Evolutionary conservation across 768 basidiomycete genomes (phyloP), one percentile per base, ranked within the genome.

Genomic region (Fistulinella prunicolor): DNA sequence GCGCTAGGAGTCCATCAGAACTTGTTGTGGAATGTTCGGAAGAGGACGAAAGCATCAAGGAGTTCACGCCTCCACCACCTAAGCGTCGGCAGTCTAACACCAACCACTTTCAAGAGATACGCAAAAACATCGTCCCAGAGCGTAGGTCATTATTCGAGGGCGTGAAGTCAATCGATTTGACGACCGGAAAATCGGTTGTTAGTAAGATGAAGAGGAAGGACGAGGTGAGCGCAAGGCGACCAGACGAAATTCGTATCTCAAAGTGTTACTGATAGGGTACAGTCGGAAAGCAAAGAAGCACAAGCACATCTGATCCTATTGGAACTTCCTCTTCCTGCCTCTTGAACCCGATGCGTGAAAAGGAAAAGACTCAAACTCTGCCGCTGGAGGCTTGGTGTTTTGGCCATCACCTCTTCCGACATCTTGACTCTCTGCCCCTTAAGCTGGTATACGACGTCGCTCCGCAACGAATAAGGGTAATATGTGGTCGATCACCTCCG

Each of bases 301-400:
- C 35, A 9, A 21, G 21, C 6, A 1, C 17, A 0, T 20, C 24
- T n/a, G 67, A 69, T 47, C 37, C 6, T 12, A 36, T 69, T 12
- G 58, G 53, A 34, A 68, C 60, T 9, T 69, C 64, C 14, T 64
- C 66, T 2, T 64, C 66, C 24, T 46, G 51, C 17, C 54, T 69
- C 22, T 7, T 42, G 19, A 56, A 66, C 38, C 47, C 62, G 24
- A 0, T 28, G 13, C 57, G 49, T 6, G 47, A 47, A 36, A 55
- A 26, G 29, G 55, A 57, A 24, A 44, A 14, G 2, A 32, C 2
- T 0, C 30, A 7, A 6, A 50, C 14, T 34, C 43, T 65, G 3
- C 67, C 66, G 30, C 44, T 67, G 28, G 13, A 36, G 9, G 68
- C 64, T 5, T 67, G 57, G 59, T 67, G 52, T 43, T 47, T 69